These are phyloP conservation scores for Russula sp. DNA, from an alignment of 768 basidiomycete genomes.

Conservation along the genomic window DNA sequence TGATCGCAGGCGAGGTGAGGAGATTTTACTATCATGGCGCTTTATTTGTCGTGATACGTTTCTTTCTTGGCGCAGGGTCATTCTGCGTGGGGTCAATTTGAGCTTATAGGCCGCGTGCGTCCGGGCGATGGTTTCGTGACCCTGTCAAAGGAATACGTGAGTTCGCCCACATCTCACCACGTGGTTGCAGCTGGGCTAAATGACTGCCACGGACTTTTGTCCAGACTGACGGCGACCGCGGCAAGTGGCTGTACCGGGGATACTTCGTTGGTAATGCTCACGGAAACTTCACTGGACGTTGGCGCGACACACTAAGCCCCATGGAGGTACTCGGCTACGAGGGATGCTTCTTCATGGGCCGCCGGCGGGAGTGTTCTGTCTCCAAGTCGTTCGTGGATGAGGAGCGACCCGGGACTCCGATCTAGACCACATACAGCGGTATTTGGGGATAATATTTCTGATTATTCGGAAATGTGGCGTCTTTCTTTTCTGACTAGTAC, in stretches of 20 bases:
- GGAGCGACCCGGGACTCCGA: constrained; percentile 1
- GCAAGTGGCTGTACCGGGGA: constrained; percentile 82
- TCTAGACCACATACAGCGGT: background rate
- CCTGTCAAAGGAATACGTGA: constrained; percentile 80
- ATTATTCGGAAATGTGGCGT: constrained; percentile 7
- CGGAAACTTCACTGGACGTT: constrained; percentile 74
- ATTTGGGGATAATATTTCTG: background rate
- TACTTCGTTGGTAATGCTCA: constrained; percentile 67
- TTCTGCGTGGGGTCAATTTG: constrained; percentile 89
- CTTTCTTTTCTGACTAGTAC: constrained; percentile 1
- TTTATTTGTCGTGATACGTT: background rate
- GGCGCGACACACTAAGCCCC: constrained; percentile 78
- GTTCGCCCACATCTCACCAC: constrained; percentile 9
- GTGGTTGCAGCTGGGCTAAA: constrained; percentile 19
- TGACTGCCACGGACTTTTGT: constrained; percentile 22
- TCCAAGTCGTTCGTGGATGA: constrained; percentile 4
- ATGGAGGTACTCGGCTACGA: constrained; percentile 67
- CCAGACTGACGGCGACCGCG: constrained; percentile 66
- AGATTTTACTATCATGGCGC: background rate
- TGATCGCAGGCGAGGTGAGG: constrained; percentile 67
- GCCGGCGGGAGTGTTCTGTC: constrained; percentile 41
- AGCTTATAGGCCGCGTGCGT: constrained; percentile 70
- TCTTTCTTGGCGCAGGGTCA: constrained; percentile 52
- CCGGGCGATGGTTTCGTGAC: constrained; percentile 77
- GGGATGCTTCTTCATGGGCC: constrained; percentile 75